Base-by-base conservation (phyloP, 805 yeast species). In the Kuraishia cidri region DNA sequence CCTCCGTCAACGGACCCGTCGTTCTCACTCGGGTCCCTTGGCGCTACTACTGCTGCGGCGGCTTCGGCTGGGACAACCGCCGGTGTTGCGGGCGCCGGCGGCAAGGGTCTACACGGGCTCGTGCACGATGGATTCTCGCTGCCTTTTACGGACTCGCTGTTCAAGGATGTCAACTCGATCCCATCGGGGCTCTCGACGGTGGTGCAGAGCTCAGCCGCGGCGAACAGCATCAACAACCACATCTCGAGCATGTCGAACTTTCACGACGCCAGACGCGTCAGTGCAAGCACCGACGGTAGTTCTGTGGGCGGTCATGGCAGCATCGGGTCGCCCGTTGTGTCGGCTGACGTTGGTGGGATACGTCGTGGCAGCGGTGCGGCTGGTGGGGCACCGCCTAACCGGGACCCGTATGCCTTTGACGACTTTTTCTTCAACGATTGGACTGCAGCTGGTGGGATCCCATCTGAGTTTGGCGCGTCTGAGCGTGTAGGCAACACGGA, bases 361-460 rank as follows among this genome's bases (percentile, higher is more conserved):
- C 13, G 27, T 9, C 17, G 23, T 16, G 15, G 15, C 22, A 29
- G 19, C 19, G 31, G 11, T 15, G 24, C 23, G 10, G 31, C 26
- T 18, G 11, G 25, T n/a, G 33, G 14, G 6, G n/a, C 16, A 13
- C 13, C 18, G 8, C 27, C 14, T 14, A 17, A 23, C 21, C 12
- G 14, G 26, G 22, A 24, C 27, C n/a, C 19, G 30, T 47, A 46
- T 35, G 50, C 43, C 17, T 49, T 49, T 37, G 54, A 49, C 19
- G 54, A 49, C 17, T 42, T 47, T 12, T 44, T 49, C 37, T 46
- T 43, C 34, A 48, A 40, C 31, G 52, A 47, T 27, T 47, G 52
- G 52, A 37, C 46, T 3, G 36, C 48, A 15, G 48, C 33, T 10
- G 26, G 26, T n/a, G 21, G 15, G n/a, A 16, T 19, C 13, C 17